Evolutionary conservation across 2,329 filamentous ascomycete genomes (phyloP).

Genomic region (Alternaria triticina): DNA sequence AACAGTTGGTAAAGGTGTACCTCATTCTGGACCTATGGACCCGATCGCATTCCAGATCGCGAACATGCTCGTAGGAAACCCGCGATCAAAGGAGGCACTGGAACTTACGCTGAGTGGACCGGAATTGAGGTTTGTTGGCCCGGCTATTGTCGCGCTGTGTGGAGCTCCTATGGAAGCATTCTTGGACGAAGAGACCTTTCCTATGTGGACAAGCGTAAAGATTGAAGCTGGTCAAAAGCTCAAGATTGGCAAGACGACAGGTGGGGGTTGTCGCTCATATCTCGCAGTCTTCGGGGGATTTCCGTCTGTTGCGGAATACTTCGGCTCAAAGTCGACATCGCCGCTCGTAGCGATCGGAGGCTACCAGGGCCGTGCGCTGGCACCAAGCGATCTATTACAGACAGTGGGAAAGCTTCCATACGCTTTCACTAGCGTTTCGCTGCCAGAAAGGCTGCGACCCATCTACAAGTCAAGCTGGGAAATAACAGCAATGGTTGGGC

Average conservation of each 20-base stretch:
- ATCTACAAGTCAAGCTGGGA: slow-evolving; percentile 60
- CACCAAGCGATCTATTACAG: slow-evolving; percentile 60
- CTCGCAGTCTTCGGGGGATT: slow-evolving; percentile 65
- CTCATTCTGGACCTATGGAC: slow-evolving; percentile 68
- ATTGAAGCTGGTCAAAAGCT: slow-evolving; percentile 60
- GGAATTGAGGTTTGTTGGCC: slow-evolving; percentile 61
- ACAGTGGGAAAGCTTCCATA: slow-evolving; percentile 51
- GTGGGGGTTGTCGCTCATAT: slow-evolving; percentile 63
- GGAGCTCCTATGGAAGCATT: slow-evolving; percentile 61
- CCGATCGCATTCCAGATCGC: slow-evolving; percentile 63
- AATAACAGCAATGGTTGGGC: slow-evolving; percentile 61
- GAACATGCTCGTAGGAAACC: slow-evolving; percentile 66
- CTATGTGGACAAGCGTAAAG: slow-evolving; percentile 63
- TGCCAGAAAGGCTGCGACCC: slow-evolving; percentile 58
- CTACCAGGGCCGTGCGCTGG: slow-evolving; percentile 64
- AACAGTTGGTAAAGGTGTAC: slow-evolving; percentile 63
- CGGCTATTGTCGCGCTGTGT: slow-evolving; percentile 63
- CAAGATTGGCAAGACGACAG: slow-evolving; percentile 61
- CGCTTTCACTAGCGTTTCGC: slow-evolving; percentile 32
- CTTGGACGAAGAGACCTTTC: slow-evolving; percentile 57
- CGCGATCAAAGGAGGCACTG: slow-evolving; percentile 58
- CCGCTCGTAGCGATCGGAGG: slow-evolving; percentile 65
- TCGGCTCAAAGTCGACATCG: slow-evolving; percentile 65
- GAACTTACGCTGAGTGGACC: slow-evolving; percentile 68
- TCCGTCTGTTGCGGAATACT: slow-evolving; percentile 60